Evolutionary conservation across 495 filamentous ascomycete species (phyloP).

Genomic region (Lasiosphaeris hirsuta): DNA sequence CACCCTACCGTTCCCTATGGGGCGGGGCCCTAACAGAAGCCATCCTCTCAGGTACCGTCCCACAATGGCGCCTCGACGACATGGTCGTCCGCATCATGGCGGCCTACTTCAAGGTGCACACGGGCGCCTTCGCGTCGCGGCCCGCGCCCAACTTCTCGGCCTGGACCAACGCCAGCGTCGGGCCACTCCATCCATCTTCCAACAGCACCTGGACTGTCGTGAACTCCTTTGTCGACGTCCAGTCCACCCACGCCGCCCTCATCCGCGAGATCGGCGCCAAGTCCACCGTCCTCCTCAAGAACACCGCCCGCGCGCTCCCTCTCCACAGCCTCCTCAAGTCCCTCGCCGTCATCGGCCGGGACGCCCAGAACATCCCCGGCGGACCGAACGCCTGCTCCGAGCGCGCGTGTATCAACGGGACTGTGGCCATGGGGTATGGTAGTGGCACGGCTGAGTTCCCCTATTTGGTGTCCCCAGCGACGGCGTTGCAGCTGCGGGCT

Average conservation of each 20-base stretch:
- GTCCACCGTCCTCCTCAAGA: constrained; percentile 62
- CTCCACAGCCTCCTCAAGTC: constrained; percentile 41
- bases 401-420: constrained; percentile 52
- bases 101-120: constrained; percentile 76
- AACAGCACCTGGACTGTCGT: constrained; percentile 57
- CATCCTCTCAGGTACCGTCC: constrained; percentile 70
- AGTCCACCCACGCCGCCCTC: constrained; percentile 43
- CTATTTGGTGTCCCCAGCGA: constrained; percentile 52
- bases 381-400: constrained; percentile 44
- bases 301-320: constrained; percentile 52
- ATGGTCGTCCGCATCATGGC: constrained; percentile 89
- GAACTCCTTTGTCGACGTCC: constrained; percentile 60
- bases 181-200: constrained; percentile 59
- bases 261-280: constrained; percentile 58
- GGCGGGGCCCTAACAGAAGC: constrained; percentile 71
- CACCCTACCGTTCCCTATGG: constrained; percentile 55
- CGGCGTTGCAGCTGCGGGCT: constrained; percentile 48
- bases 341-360: constrained; percentile 60
- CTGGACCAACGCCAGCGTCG: constrained; percentile 74
- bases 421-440: constrained; percentile 54
- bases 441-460: constrained; percentile 69
- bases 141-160: constrained; percentile 81
- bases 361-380: constrained; percentile 51
- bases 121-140: constrained; percentile 56
- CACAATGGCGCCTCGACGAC: constrained; percentile 78